Conservation (phyloP, 2,329 filamentous ascomycete genomes). For the Rhinocladiella mackenziei region DNA sequence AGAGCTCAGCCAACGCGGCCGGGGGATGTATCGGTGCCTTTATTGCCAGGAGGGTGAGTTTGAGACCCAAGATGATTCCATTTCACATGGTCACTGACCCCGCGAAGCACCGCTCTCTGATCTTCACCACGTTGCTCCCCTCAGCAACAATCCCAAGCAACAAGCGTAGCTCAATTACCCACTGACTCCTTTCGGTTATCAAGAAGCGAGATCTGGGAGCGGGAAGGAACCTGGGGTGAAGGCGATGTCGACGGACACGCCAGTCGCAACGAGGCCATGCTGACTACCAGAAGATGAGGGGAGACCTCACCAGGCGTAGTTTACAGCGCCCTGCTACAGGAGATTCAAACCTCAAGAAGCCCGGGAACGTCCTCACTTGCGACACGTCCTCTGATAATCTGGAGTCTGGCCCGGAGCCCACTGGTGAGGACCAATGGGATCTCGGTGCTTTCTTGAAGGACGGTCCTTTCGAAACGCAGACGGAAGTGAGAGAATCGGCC, state of each 20-base stretch:
- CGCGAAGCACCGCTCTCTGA: no score
- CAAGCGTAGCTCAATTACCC: conserved; percentile 11
- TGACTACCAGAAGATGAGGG: conserved; percentile 56
- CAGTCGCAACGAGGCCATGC: conserved; percentile 53
- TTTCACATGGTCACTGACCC: no score
- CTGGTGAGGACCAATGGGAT: conserved; percentile 54
- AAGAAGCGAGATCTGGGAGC: conserved; percentile 7
- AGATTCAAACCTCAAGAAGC: conserved; percentile 25
- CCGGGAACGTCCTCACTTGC: no score
- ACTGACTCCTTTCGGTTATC: conserved; percentile 7
- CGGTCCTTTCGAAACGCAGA: conserved; percentile 71
- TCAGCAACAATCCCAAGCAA: conserved; percentile 10
- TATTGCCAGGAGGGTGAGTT: no score
- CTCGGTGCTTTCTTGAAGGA: conserved; percentile 67
- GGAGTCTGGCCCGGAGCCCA: conserved; percentile 32
- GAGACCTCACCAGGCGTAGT: conserved; percentile 53
- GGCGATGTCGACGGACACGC: conserved; percentile 53
- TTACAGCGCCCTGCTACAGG: conserved; percentile 36
- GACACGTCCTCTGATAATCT: no score
- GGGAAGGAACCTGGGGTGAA: conserved; percentile 59
- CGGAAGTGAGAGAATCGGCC: conserved; percentile 58
- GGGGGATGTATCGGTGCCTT: no score
- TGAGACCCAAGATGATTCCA: no score
- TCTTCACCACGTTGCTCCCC: conserved; percentile 16
- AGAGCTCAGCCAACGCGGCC: no score